These are phyloP conservation scores for Larix kaempferi DNA, from an alignment of 75 land plant genomes.

Conservation along the genomic window DNA sequence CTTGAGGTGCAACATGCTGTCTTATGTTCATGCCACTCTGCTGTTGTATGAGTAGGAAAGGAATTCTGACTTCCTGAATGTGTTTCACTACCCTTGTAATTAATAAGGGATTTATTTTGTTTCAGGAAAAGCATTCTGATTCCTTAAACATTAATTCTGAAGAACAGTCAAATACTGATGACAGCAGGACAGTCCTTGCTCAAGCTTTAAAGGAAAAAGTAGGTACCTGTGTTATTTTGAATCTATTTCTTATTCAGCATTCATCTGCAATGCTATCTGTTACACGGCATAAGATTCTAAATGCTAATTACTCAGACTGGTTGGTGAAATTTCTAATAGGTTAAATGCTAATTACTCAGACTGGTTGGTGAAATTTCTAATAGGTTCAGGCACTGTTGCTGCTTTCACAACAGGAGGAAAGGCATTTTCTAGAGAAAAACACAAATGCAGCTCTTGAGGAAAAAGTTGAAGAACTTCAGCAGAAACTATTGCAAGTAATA, in stretches of 20 bases:
- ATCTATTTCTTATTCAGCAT: background rate
- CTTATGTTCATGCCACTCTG: background rate
- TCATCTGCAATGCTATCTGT: too few species aligned
- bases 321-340: conserved; percentile 35
- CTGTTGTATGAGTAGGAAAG: background rate
- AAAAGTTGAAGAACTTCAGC: conserved; percentile 77
- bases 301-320: background rate
- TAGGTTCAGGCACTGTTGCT: conserved; percentile 86
- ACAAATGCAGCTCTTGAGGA: conserved; percentile 70
- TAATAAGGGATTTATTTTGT: background rate
- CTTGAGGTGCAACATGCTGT: background rate
- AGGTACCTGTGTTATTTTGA: background rate
- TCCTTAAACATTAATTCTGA: conserved; percentile 1
- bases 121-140: conserved; percentile 4
- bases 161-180: conserved; percentile 14
- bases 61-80: background rate
- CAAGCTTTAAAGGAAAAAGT: conserved; percentile 96
- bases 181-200: conserved; percentile 53
- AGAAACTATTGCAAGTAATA: conserved; percentile 72
- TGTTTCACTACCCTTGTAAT: background rate
- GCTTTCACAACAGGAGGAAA: conserved; percentile 94
- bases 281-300: background rate
- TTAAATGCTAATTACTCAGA: conserved; percentile 15
- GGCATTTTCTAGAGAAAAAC: conserved; percentile 71
- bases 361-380: background rate